Evolutionary conservation across 257 asterid species (phyloP).

Genomic region (Nicotiana tabacum): DNA sequence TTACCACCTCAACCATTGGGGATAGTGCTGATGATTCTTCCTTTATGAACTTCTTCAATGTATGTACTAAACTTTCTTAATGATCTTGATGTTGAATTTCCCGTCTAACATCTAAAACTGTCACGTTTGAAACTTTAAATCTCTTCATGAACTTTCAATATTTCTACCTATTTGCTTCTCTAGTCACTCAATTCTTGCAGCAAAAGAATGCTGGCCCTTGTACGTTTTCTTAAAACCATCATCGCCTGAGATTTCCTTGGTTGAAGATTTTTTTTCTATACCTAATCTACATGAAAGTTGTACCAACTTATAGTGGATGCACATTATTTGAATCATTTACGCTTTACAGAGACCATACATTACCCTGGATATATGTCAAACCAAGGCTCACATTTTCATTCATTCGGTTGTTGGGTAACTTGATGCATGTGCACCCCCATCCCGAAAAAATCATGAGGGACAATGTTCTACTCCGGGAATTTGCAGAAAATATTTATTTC

Average conservation of each 20-base stretch:
- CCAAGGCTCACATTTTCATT: not conserved
- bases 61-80: slow-evolving; percentile 12
- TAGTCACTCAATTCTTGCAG: not conserved
- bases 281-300: not conserved
- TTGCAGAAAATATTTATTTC: not conserved
- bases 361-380: not conserved
- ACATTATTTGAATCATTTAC: not conserved
- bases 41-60: slow-evolving; percentile 30
- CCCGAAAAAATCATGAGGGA: not conserved
- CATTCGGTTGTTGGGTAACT: not conserved
- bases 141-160: not conserved
- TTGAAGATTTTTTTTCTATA: not conserved
- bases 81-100: not conserved
- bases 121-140: not conserved
- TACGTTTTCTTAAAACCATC: not conserved
- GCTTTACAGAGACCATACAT: not conserved
- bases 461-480: not conserved
- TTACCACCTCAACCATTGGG: slow-evolving; percentile 15
- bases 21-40: slow-evolving; percentile 32
- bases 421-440: not conserved
- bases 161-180: not conserved
- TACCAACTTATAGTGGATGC: not conserved
- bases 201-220: not conserved
- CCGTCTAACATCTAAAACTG: not conserved
- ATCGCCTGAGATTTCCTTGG: not conserved